These are phyloP conservation scores for Rosa hybrid DNA, from an alignment of 331 rosid genomes.

Conservation along the genomic window DNA sequence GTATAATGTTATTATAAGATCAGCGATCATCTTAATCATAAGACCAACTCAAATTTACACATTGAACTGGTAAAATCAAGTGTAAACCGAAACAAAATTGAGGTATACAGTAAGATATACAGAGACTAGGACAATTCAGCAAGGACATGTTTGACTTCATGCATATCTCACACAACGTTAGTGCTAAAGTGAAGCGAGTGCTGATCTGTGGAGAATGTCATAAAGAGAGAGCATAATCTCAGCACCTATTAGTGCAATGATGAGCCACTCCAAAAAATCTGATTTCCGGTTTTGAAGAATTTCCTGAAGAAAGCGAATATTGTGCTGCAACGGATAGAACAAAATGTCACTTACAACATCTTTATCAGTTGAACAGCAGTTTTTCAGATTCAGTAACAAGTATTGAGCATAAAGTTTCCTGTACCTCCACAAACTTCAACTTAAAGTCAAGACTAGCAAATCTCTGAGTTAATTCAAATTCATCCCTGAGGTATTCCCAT, in stretches of 20 bases:
- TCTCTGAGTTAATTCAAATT: conserved; percentile 92
- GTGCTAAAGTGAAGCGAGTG: conserved; percentile 51
- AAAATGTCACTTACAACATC: conserved; percentile 2
- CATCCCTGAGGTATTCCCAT: conserved; percentile 98
- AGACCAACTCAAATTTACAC: neutral
- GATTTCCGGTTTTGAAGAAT: conserved; percentile 97
- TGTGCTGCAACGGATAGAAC: conserved; percentile 57
- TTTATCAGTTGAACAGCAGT: neutral
- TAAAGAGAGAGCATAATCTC: conserved; percentile 86
- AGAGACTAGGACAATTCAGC: neutral
- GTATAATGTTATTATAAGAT: neutral
- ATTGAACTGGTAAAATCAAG: neutral
- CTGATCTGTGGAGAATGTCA: conserved; percentile 79
- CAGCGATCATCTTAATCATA: neutral
- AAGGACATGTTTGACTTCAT: neutral
- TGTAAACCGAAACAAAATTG: neutral
- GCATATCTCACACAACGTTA: conserved; percentile 4
- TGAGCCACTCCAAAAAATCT: conserved; percentile 94
- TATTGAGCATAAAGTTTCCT: neutral
- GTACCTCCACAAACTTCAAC: conserved; percentile 98
- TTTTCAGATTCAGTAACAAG: neutral
- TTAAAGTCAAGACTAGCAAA: conserved; percentile 95
- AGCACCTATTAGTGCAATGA: conserved; percentile 89
- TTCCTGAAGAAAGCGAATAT: conserved; percentile 95
- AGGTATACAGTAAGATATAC: neutral